Evolutionary conservation across 2,329 filamentous ascomycete genomes (phyloP), one percentile per base, ranked within the genome.

Genomic region (Aspergillus texensis): DNA sequence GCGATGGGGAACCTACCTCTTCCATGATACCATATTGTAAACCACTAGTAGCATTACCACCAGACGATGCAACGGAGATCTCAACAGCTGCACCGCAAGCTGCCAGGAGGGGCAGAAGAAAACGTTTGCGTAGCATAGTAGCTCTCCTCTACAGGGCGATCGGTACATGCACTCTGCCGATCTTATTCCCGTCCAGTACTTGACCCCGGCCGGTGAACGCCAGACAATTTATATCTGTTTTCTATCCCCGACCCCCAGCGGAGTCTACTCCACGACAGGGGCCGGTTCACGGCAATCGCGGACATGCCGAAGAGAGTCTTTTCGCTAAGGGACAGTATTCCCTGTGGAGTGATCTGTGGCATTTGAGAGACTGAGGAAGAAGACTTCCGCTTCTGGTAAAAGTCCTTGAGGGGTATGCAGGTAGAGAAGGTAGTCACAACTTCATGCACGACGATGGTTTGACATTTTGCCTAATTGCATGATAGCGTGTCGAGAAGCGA

Each of bases 1-100:
- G 21, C n/a, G 4, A 8, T 4, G 14, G 19, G 8, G 12, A 4
- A 48, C 45, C 34, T 68, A 74, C 73, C 70, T 75, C 73, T 65
- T 72, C 70, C 73, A 75, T 75, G 1, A 68, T 68, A 41, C 73
- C 73, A 72, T 75, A 75, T 57, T 73, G 71, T 26, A 74, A 50
- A 54, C 62, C 65, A 6, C 66, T 68, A 2, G 72, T 74, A 14
- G 58, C 66, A 68, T 74, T 75, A 6, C 73, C 73, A 1, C 73
- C 72, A 21, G 70, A 71, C n/a, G 70, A 71, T 3, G 72, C 69
- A 53, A 74, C 72, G 3, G 72, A 70, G 26, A 74, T 71, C 11
- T 70, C 60, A 45, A 73, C 70, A 12, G 72, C 72, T 8, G 70
- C 65, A 58, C 65, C 58, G 54, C 65, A 68, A 4, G 69, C 67